Evolutionary conservation across 805 yeast species (phyloP).

Genomic region (Metschnikowia aberdeeniae): DNA sequence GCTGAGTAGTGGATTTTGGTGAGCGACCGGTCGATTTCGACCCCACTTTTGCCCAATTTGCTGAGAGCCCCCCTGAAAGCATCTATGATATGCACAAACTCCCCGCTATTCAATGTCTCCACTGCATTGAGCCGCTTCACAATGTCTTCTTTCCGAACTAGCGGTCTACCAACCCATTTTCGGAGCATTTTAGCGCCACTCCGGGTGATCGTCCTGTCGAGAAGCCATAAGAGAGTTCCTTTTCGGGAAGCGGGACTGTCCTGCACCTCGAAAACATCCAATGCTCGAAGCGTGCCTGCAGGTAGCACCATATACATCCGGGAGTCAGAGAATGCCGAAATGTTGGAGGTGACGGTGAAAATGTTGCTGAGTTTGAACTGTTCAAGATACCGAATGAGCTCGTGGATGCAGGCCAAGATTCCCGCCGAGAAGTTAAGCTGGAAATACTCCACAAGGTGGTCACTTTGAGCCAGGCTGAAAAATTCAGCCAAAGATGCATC

Average conservation of each 20-base stretch:
- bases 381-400: constrained; percentile 50
- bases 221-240: constrained; percentile 76
- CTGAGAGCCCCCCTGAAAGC: constrained; percentile 23
- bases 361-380: constrained; percentile 62
- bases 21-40: constrained; percentile 59
- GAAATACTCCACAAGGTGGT: constrained; percentile 23
- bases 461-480: constrained; percentile 11
- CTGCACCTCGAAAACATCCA: constrained; percentile 70
- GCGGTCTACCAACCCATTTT: constrained; percentile 75
- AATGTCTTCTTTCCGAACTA: constrained; percentile 51
- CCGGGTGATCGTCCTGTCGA: constrained; percentile 75
- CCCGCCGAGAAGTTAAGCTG: constrained; percentile 16
- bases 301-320: constrained; percentile 54
- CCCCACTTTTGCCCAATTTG: constrained; percentile 27
- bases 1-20: constrained; percentile 56
- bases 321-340: constrained; percentile 45
- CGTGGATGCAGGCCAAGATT: constrained; percentile 37
- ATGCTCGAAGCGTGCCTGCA: constrained; percentile 59
- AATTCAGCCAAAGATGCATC: constrained; percentile 22
- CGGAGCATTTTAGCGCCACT: constrained; percentile 68
- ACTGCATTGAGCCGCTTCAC: constrained; percentile 60
- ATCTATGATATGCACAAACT: constrained; percentile 33
- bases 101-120: constrained; percentile 22
- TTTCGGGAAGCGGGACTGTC: constrained; percentile 47
- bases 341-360: constrained; percentile 50